Percentiles rank a stretch among this genome's conserved stretches.
phyloP scores from a whole-genome alignment of 179 eudicot genomes.

The Silene noctiflora region DNA sequence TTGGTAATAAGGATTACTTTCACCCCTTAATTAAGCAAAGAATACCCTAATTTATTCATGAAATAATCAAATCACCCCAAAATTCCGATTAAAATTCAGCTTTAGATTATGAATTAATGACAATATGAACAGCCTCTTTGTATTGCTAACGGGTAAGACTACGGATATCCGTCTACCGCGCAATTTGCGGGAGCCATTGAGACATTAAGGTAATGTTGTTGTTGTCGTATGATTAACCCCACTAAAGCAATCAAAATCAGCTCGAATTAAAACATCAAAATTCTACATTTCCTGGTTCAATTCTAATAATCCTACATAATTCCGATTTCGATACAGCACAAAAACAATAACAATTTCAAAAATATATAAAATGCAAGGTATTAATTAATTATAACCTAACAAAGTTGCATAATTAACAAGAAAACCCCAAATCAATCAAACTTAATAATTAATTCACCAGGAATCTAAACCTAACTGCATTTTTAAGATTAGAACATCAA shows the following conservation, averaged over 20 bases:
- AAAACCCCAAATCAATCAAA: background rate
- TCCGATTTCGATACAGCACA: background rate
- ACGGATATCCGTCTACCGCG: too few relatives aligned
- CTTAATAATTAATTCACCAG: background rate
- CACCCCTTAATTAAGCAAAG: conserved; percentile 27
- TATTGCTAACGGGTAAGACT: too few relatives aligned
- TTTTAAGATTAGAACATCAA: conserved; percentile 6
- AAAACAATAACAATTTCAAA: background rate
- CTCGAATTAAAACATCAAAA: background rate
- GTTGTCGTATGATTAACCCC: background rate
- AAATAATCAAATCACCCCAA: background rate
- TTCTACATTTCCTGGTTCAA: background rate
- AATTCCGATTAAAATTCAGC: background rate
- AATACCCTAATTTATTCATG: conserved; percentile 19
- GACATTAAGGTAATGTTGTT: too few relatives aligned
- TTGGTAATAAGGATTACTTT: conserved; percentile 20
- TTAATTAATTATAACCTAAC: too few relatives aligned
- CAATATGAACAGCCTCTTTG: background rate
- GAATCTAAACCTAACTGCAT: background rate
- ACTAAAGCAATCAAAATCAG: background rate
- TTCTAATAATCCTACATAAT: background rate
- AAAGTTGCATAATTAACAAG: background rate
- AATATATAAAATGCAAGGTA: background rate
- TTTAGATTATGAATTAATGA: background rate
- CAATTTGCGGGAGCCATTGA: too few relatives aligned